Conservation (phyloP, 306 rosid genomes). For the Delonix regia region DNA sequence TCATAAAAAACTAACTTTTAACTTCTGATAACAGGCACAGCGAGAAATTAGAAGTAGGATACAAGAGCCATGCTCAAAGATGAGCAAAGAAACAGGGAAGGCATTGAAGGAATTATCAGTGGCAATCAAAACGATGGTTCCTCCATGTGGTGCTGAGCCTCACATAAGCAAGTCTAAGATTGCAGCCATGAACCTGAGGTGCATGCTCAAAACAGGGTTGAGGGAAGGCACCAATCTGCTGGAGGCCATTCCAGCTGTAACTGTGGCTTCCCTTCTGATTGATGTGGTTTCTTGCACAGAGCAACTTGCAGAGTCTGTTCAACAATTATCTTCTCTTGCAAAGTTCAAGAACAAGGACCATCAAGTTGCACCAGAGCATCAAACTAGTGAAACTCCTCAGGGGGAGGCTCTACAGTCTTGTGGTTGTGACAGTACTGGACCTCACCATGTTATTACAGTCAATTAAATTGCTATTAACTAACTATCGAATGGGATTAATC, state of each 20-base stretch:
- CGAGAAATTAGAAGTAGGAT: constrained; percentile 33
- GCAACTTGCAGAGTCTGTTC: constrained; percentile 41
- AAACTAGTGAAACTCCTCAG: not conserved
- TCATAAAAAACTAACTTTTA: too few relatives aligned
- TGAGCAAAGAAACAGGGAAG: constrained; percentile 48
- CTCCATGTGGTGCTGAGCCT: constrained; percentile 29
- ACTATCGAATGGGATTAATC: not conserved
- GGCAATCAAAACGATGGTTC: constrained; percentile 40
- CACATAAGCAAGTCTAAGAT: constrained; percentile 39
- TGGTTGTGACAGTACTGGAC: constrained; percentile 8
- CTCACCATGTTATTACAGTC: constrained; percentile 29
- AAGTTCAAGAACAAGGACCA: constrained; percentile 8
- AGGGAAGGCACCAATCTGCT: constrained; percentile 36
- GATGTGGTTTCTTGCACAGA: constrained; percentile 46
- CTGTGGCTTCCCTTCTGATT: constrained; percentile 38
- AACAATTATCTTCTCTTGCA: constrained; percentile 37
- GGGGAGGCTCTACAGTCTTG: not conserved
- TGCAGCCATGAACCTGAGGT: constrained; percentile 37
- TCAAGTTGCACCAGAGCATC: constrained; percentile 1
- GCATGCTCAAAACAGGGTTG: constrained; percentile 24
- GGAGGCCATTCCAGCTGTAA: constrained; percentile 39
- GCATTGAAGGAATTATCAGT: constrained; percentile 43
- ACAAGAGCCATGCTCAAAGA: constrained; percentile 47
- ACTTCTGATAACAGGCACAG: constrained; percentile 23
- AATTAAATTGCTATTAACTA: constrained; percentile 10